Percentiles rank a stretch among this genome's conserved stretches.
phyloP scores from a whole-genome alignment of 306 rosid genomes.

The Abrus pulchellus region DNA sequence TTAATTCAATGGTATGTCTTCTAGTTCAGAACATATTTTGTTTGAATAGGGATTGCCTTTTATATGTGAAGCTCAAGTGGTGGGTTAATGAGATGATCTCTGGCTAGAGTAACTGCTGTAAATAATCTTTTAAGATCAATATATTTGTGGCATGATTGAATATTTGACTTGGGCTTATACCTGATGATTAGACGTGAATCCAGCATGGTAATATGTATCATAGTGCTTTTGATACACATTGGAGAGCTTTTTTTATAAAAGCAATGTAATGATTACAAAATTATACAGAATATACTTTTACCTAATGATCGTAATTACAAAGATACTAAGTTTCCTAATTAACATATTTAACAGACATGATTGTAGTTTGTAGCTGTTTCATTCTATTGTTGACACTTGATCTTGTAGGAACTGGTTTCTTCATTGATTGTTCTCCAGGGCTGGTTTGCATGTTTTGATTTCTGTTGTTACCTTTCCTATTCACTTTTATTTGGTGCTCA shows the following conservation, averaged over 20 bases:
- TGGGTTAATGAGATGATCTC: not conserved
- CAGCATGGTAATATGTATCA: not conserved
- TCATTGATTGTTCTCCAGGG: not conserved
- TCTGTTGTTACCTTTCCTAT: slow-evolving; percentile 17
- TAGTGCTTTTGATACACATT: no score
- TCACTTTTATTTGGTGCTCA: not conserved
- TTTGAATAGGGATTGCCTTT: not conserved
- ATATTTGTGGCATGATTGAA: not conserved
- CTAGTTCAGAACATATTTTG: not conserved
- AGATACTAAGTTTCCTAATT: no score
- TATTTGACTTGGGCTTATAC: not conserved
- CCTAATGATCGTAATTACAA: no score
- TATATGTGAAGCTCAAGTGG: not conserved
- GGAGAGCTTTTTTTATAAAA: no score
- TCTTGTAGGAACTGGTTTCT: not conserved
- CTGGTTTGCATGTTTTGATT: slow-evolving; percentile 10
- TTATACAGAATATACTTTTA: no score
- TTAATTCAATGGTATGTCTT: not conserved
- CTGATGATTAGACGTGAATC: slow-evolving; percentile 6
- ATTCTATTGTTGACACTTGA: not conserved
- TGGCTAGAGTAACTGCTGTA: slow-evolving; percentile 6
- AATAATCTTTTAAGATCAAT: not conserved
- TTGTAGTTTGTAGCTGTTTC: not conserved
- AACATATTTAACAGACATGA: not conserved
- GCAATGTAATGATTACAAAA: no score